Conservation (phyloP, 345 rosid genomes). For the Eucalyptus decipiens region DNA sequence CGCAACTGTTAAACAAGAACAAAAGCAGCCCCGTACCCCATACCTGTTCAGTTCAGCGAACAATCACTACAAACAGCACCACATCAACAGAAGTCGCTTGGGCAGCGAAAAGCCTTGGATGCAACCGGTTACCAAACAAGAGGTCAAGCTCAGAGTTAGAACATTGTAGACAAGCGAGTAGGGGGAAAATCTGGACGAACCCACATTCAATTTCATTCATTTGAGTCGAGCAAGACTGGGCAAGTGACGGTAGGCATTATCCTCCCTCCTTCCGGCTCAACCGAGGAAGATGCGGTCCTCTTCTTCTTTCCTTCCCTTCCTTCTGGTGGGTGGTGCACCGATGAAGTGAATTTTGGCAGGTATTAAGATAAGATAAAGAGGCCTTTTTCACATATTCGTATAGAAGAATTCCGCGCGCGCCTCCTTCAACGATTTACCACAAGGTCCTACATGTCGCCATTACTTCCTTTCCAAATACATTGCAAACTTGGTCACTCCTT, state of each 20-base stretch:
- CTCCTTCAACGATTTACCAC: background rate
- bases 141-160: background rate
- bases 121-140: background rate
- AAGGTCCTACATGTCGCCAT: background rate
- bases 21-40: background rate
- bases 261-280: background rate
- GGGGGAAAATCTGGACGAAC: background rate
- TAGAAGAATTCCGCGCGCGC: background rate
- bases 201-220: background rate
- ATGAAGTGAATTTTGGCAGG: background rate
- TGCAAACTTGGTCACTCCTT: background rate
- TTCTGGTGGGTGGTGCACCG: background rate
- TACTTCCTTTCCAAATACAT: background rate
- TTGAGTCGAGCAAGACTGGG: background rate
- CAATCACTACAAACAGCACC: background rate
- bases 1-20: background rate
- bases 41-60: background rate
- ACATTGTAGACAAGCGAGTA: background rate
- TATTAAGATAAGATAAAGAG: background rate
- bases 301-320: background rate
- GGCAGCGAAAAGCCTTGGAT: background rate
- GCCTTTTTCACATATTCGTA: background rate
- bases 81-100: background rate
- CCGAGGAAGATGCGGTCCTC: background rate
- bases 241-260: background rate